phyloP scores from a whole-genome alignment of 177 flowering plant species.

The Viscum album region DNA sequence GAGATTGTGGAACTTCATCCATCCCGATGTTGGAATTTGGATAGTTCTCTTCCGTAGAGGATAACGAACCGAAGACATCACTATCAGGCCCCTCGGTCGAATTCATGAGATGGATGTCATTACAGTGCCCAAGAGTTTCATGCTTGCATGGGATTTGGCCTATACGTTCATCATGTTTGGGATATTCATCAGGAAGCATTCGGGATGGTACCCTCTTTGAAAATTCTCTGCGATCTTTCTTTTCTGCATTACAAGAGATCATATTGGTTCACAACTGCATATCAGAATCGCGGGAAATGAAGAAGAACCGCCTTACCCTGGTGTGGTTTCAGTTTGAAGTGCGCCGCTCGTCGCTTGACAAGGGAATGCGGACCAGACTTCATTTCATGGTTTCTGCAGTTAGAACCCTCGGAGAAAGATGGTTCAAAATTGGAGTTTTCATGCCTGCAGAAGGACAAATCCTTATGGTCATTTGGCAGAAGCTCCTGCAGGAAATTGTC shows the following conservation, averaged over 20 bases:
- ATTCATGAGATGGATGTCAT: slow-evolving; percentile 6
- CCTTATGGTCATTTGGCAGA: background rate
- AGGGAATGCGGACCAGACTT: slow-evolving; percentile 2
- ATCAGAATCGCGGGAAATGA: background rate
- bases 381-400: slow-evolving; percentile 1
- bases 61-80: slow-evolving; percentile 7
- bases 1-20: slow-evolving; percentile 6
- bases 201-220: background rate
- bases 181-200: background rate
- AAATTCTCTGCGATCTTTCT: slow-evolving; percentile 10
- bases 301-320: slow-evolving; percentile 14
- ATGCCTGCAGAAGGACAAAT: slow-evolving; percentile 10
- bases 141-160: background rate
- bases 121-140: background rate
- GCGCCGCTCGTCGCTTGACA: background rate
- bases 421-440: slow-evolving; percentile 41
- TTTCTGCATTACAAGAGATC: slow-evolving; percentile 13
- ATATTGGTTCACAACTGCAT: too few relatives aligned
- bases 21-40: background rate
- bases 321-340: slow-evolving; percentile 14
- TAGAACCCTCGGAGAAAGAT: slow-evolving; percentile 11
- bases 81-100: slow-evolving; percentile 5
- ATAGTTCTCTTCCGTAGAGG: slow-evolving; percentile 6
- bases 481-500: slow-evolving; percentile 3
- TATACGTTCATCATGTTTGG: background rate